These are phyloP conservation scores for Colletotrichum sp. DNA, from an alignment of 2,329 filamentous ascomycete genomes.

Conservation along the genomic window DNA sequence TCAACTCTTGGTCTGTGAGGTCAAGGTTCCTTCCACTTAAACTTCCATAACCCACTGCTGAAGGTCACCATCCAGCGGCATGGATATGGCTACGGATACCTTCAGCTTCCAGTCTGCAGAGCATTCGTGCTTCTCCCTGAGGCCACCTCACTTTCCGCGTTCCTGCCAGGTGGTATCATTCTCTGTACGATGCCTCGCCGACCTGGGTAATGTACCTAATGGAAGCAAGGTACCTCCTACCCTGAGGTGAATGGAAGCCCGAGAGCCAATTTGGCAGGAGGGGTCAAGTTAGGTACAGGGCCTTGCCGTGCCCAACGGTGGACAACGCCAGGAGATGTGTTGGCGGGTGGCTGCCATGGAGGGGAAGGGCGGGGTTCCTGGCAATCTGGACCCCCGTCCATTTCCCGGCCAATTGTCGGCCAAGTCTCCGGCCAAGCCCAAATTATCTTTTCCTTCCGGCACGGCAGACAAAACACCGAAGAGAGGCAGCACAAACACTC, in stretches of 20 bases:
- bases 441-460: neutral
- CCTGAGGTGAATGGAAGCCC: neutral
- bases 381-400: neutral
- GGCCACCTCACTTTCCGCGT: neutral
- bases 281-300: neutral
- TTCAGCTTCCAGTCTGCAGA: neutral
- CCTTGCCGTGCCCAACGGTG: neutral
- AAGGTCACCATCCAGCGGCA: neutral
- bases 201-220: neutral
- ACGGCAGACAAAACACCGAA: neutral
- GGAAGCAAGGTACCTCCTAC: neutral
- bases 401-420: slow-evolving; percentile 12
- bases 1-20: slow-evolving; percentile 2
- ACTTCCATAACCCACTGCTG: neutral
- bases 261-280: slow-evolving; percentile 5
- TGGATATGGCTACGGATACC: neutral
- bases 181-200: neutral
- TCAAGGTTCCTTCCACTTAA: neutral
- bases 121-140: neutral
- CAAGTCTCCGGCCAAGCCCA: neutral
- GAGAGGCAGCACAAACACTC: neutral
- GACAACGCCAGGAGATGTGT: neutral
- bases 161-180: neutral
- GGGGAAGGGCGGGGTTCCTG: slow-evolving; percentile 16
- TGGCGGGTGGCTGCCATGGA: neutral